Base-by-base conservation (phyloP, 345 rosid genomes). In the Psidium guajava region DNA sequence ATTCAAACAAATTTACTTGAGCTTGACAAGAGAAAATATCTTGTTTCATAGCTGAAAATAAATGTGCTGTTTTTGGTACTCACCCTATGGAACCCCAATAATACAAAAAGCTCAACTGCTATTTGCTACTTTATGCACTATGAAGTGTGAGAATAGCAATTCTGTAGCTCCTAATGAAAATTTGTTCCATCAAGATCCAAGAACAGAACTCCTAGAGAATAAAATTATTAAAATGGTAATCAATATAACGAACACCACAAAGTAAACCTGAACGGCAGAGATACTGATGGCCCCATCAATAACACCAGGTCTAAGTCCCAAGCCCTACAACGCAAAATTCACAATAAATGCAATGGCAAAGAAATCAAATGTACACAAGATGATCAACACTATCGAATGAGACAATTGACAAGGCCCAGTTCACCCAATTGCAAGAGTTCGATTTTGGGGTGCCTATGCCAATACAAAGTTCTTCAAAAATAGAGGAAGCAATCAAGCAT, bases 221-320 rank as follows among this genome's bases (percentile, higher is more conserved):
- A 56, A 56, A 56, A 56, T 22, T 10, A 22, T 22, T 56, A 24
- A 22, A 56, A 24, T 56, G n/a, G 32, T 15, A 18, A 28, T 28
- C 75, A 28, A 56, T 56, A 56, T 22, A 56, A 24, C 4, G 27
- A 24, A 56, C 12, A 3, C 77, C 2, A 84, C 18, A 81, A 85
- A 74, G 32, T 83, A 85, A 81, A 96, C 99, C 97, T 96, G 98
- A 87, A 95, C 93, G 86, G 99, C 98, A 2, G 99, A 97, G 74
- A 96, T 95, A 89, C 99, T 97, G 84, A 97, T 97, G 84, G 97
- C 99, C 83, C 99, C 99, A 82, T 97, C 98, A 40, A 97, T 87
- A 84, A 92, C 94, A 89, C 98, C 99, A 86, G 98, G 80, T 52
- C 98, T 94, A 85, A 97, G 84, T 82, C 93, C 96, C 89, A 97